Evolutionary conservation across 2,329 filamentous ascomycete genomes (phyloP).

Genomic region (Claviceps pazoutovae): DNA sequence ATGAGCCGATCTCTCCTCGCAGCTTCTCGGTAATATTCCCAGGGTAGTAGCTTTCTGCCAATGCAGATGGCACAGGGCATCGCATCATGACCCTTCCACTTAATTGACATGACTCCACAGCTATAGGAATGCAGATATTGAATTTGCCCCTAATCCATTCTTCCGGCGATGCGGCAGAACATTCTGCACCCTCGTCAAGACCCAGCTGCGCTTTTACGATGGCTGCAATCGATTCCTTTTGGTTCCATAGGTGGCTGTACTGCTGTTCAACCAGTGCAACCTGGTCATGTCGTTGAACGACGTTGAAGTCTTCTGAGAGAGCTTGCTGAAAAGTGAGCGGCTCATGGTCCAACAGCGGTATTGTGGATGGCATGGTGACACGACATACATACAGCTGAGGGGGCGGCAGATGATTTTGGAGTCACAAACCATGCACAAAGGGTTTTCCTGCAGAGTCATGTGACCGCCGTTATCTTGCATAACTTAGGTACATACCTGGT

Average conservation of each 20-base stretch:
- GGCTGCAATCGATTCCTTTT: conserved; percentile 8
- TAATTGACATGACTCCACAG: conserved; percentile 12
- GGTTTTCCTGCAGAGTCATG: not conserved
- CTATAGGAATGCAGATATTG: conserved; percentile 20
- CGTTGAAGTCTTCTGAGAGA: not conserved
- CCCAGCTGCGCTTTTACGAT: conserved; percentile 13
- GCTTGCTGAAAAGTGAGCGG: not conserved
- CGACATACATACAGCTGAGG: not conserved
- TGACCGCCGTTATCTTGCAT: not conserved
- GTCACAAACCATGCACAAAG: not conserved
- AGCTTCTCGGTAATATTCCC: conserved; percentile 30
- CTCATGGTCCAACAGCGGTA: conserved; percentile 1
- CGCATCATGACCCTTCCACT: conserved; percentile 15
- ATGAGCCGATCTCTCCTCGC: conserved; percentile 13
- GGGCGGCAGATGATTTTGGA: not conserved
- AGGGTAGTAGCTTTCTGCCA: conserved; percentile 22
- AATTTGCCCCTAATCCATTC: conserved; percentile 21
- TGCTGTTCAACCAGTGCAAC: not conserved
- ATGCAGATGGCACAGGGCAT: conserved; percentile 19
- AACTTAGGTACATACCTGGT: not conserved
- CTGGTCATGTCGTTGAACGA: conserved; percentile 1
- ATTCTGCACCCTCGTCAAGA: conserved; percentile 12
- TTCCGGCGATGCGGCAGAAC: conserved; percentile 10
- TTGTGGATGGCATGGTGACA: conserved; percentile 1
- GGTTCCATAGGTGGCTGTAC: conserved; percentile 1